Conservation (phyloP, 306 rosid species). For the Begonia fuchsioides region DNA sequence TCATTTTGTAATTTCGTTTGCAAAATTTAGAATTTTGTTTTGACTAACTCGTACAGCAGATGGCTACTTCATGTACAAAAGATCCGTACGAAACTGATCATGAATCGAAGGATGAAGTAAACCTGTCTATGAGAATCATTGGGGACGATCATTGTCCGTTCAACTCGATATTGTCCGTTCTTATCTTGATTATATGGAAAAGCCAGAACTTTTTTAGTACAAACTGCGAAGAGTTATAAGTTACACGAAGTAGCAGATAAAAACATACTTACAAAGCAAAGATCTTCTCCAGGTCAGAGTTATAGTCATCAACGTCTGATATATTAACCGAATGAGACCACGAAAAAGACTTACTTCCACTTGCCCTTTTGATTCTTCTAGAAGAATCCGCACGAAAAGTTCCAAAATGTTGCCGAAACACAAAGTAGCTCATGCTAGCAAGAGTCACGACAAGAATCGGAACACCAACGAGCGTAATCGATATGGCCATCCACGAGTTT, state of each 20-base stretch:
- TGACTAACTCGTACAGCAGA: no score
- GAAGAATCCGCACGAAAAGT: slow-evolving; percentile 54
- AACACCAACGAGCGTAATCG: slow-evolving; percentile 53
- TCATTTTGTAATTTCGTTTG: slow-evolving; percentile 14
- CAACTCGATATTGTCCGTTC: no score
- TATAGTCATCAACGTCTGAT: slow-evolving; percentile 62
- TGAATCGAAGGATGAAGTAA: no score
- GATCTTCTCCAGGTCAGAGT: slow-evolving; percentile 66
- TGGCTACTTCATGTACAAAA: no score
- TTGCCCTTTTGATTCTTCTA: slow-evolving; percentile 56
- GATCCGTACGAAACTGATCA: no score
- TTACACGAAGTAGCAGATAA: no score
- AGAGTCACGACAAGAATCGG: slow-evolving; percentile 77
- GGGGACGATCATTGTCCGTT: no score
- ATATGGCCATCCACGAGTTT: slow-evolving; percentile 66
- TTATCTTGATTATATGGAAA: no score
- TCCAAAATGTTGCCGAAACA: slow-evolving; percentile 77
- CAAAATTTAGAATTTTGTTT: no score
- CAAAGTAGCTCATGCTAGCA: slow-evolving; percentile 56
- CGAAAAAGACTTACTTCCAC: slow-evolving; percentile 83
- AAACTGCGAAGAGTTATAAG: no score
- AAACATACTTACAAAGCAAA: slow-evolving; percentile 27
- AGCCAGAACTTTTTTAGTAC: no score
- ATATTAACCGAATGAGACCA: slow-evolving; percentile 83
- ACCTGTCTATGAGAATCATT: no score